Evolutionary conservation across 1,284 basidiomycete species (phyloP), one percentile per base, ranked within the genome.

Genomic region (Austroboletus novae-zelandiae): DNA sequence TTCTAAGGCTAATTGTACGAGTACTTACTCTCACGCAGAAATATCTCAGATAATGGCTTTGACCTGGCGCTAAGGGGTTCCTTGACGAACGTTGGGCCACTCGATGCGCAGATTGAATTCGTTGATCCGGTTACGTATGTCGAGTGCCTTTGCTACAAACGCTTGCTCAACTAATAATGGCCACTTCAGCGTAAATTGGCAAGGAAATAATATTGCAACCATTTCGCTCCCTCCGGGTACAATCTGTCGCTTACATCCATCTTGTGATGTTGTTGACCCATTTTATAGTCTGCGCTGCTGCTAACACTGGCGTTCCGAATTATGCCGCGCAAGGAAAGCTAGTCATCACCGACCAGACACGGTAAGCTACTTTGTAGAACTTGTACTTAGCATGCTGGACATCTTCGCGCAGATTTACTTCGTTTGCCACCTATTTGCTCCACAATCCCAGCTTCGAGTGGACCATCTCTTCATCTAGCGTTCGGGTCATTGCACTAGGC

Each of bases 371-470:
- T 17, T 11, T 1, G n/a, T 2, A n/a, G 37, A 51, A 27, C 25
- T 20, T 11, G n/a, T 1, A 3, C 11, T 40, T 20, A 39, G 23
- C 8, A 25, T 17, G 36, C 7, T 30, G 25, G 29, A 25, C 11
- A 27, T 43, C 15, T 43, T 46, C 23, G 35, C 4, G 1, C 34
- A 80, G 79, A 50, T 91, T 91, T 64, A 85, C 86, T 1, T 68
- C 74, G 13, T 90, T 88, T 62, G 79, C 88, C 2, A 82, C 75
- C 2, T 84, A 76, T 67, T 67, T 90, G 52, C 70, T 90, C 39
- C 84, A 89, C 60, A 83, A 83, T 53, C 75, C 78, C 11, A 72
- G 67, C 48, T 91, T 91, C 61, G 76, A 78, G 9, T 91, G 89
- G 88, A 84, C 76, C 3, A 83, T 91, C 43, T 82, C 80, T 15